phyloP scores from a whole-genome alignment of 2,329 filamentous ascomycete species.

The Colletotrichum filicis region DNA sequence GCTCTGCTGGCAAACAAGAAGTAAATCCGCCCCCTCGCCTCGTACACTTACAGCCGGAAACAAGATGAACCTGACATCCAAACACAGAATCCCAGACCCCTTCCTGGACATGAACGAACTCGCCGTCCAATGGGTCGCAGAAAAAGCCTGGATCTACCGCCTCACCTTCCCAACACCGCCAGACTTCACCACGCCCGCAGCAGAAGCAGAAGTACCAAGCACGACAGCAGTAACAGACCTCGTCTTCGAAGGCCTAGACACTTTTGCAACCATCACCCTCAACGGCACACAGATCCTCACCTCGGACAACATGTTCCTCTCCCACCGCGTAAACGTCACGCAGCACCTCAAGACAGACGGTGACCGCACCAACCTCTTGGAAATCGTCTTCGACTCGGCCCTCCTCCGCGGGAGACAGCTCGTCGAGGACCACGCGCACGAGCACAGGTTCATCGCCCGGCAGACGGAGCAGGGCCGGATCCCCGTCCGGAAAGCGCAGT shows the following conservation, averaged over 20 bases:
- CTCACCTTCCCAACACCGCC: constrained; percentile 46
- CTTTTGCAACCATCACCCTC: constrained; percentile 67
- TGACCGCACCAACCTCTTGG: constrained; percentile 54
- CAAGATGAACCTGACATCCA: not conserved
- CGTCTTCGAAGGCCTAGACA: constrained; percentile 73
- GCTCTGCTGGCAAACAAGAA: constrained; percentile 49
- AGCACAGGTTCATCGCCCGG: constrained; percentile 65
- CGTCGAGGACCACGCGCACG: constrained; percentile 60
- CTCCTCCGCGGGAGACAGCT: constrained; percentile 62
- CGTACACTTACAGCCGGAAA: not conserved
- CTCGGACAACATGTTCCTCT: constrained; percentile 73
- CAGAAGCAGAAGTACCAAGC: no score
- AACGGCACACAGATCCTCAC: constrained; percentile 64
- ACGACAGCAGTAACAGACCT: constrained; percentile 50
- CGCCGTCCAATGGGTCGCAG: constrained; percentile 69
- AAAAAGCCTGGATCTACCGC: constrained; percentile 69
- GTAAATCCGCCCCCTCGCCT: constrained; percentile 36
- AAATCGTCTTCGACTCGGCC: constrained; percentile 68
- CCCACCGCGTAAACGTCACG: constrained; percentile 64
- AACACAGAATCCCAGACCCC: constrained; percentile 61
- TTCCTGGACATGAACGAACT: constrained; percentile 72
- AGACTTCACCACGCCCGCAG: not conserved
- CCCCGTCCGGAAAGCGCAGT: constrained; percentile 70
- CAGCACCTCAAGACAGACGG: constrained; percentile 47
- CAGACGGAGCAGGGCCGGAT: constrained; percentile 54